A percentile compares a stretch with the other conserved stretches of the same genome.
phyloP scores from a whole-genome alignment of 2,329 filamentous ascomycete genomes.

The Fusarium mundagurra region DNA sequence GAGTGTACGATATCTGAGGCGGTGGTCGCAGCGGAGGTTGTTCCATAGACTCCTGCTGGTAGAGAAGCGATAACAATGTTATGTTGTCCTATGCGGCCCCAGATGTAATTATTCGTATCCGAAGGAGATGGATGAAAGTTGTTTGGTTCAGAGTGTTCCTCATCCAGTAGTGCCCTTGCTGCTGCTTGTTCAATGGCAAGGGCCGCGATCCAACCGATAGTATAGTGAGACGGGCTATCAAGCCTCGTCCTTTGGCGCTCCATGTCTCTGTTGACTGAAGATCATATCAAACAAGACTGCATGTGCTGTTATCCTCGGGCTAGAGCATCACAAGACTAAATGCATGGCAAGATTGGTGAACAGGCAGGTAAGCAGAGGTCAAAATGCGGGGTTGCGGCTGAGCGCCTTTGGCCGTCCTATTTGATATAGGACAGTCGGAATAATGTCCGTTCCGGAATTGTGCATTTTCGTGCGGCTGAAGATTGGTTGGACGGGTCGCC shows the following conservation, averaged over 20 bases:
- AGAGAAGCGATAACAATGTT: constrained; percentile 43
- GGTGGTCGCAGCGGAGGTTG: constrained; percentile 6
- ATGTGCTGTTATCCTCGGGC: not conserved
- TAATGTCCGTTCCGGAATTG: not conserved
- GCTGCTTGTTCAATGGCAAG: constrained; percentile 40
- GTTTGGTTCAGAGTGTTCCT: constrained; percentile 16
- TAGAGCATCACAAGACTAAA: too few species aligned
- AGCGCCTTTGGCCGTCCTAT: not conserved
- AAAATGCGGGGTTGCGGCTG: not conserved
- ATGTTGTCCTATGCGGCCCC: constrained; percentile 38
- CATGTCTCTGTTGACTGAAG: not conserved
- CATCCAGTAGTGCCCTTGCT: constrained; percentile 40
- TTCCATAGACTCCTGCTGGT: constrained; percentile 30
- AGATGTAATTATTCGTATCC: constrained; percentile 43
- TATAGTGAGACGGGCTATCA: constrained; percentile 8
- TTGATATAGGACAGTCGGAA: not conserved
- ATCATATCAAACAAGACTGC: too few species aligned
- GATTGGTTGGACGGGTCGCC: not conserved
- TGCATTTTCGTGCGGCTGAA: not conserved
- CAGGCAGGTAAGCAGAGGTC: not conserved
- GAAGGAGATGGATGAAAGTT: constrained; percentile 3
- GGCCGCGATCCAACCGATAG: constrained; percentile 42
- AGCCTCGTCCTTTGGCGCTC: not conserved
- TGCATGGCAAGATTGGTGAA: too few species aligned
- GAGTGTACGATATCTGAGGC: constrained; percentile 18